Percentiles rank a stretch among this genome's conserved stretches.
Evolutionary conservation across 306 rosid species (phyloP).

Genomic region (Mucuna pruriens): DNA sequence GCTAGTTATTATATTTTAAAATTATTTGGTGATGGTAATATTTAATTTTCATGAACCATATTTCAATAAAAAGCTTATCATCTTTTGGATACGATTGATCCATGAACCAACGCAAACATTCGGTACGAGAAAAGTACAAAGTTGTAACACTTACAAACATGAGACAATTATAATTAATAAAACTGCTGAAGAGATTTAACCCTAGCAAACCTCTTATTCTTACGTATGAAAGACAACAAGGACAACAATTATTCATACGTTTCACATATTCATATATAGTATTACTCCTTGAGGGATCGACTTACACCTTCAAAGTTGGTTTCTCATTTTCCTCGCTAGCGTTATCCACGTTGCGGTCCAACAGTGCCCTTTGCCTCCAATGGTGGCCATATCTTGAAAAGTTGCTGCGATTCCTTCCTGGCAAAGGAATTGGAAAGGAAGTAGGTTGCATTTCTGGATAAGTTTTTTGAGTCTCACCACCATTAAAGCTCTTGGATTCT

Average conservation of each 20-base stretch:
- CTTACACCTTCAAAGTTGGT: slow-evolving; percentile 25
- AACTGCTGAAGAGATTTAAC: neutral
- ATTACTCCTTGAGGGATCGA: neutral
- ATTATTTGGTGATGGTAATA: neutral
- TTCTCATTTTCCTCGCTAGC: neutral
- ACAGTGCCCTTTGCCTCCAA: slow-evolving; percentile 9
- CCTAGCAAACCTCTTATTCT: neutral
- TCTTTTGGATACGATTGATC: neutral
- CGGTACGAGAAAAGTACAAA: neutral
- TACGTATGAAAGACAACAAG: neutral
- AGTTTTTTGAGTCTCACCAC: slow-evolving; percentile 24
- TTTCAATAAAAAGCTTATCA: neutral
- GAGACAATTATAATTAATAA: neutral
- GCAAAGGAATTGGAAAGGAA: slow-evolving; percentile 40
- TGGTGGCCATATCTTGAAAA: neutral
- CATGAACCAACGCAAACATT: neutral
- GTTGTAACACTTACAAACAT: neutral
- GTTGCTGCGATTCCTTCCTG: slow-evolving; percentile 41
- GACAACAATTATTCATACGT: neutral
- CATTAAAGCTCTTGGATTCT: neutral
- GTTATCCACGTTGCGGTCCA: neutral
- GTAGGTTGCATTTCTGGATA: slow-evolving; percentile 36
- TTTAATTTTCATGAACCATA: neutral
- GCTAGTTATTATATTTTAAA: too few species aligned
- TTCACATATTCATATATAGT: neutral